Evolutionary conservation across 2,329 filamentous ascomycete genomes (phyloP), one percentile per base, ranked within the genome.

Genomic region (Fusarium albosuccineum): DNA sequence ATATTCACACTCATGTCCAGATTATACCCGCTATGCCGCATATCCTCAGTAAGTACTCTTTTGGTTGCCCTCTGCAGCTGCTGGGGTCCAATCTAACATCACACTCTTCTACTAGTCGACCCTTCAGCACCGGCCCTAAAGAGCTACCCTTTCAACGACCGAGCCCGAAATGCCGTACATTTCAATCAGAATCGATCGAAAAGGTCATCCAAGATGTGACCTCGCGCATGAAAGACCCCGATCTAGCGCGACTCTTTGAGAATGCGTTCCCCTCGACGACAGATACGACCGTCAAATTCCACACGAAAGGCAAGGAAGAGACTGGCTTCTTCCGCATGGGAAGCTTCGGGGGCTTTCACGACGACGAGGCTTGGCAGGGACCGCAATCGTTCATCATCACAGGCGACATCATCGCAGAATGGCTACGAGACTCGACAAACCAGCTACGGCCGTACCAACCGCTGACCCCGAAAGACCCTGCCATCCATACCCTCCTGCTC

Each of bases 351-450:
- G 69, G 68, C 3, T 59, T 73, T 14, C 57, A 66, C 17, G 85
- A 89, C 50, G 84, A 87, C 6, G 86, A 85, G 14, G 86, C 87
- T 67, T 97, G 94, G 94, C 84, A 91, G 70, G 94, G 94, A 0
- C 84, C 92, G 0, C 95, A 98, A 74, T 94, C 92, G 10, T 98
- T 98, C 77, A 91, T 98, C 68, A 97, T 97, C 50, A 97, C 93
- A 0, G 93, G 93, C 51, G 93, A 97, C 71, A 97, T 97, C 76
- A 92, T 97, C 73, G 94, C 94, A 0, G 93, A 97, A 78, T 97
- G 94, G 94, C 82, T 97, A 50, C 89, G 94, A 52, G 93, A 97
- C 79, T 97, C 93, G 10, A 97, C 94, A 10, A 98, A 98, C 78
- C 96, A 99, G 79, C 81, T 99, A 53, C 88, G 91, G 2, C 94